A percentile compares a stretch with the other conserved stretches of the same genome.
phyloP scores from a whole-genome alignment of 2,329 filamentous ascomycete genomes.

The Penicillium capsulatum region DNA sequence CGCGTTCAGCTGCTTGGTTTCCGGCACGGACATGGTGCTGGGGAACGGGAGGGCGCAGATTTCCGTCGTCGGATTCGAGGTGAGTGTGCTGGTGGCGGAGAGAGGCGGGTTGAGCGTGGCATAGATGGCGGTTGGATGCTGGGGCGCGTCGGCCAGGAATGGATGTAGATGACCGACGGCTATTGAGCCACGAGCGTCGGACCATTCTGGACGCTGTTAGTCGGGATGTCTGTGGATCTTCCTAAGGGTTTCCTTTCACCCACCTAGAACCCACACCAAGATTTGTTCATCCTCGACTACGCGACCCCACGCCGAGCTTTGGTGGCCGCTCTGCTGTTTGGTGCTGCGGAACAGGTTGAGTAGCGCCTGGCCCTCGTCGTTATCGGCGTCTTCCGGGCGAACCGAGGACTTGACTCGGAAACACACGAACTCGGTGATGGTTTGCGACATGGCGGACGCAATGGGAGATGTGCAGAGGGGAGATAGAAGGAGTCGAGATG shows the following conservation, averaged over 20 bases:
- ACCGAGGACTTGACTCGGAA: slow-evolving; percentile 37
- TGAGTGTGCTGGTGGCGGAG: slow-evolving; percentile 25
- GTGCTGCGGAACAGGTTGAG: slow-evolving; percentile 26
- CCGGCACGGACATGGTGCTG: slow-evolving; percentile 26
- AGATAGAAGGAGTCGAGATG: slow-evolving; percentile 5
- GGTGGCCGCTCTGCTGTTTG: slow-evolving; percentile 34
- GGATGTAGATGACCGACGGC: slow-evolving; percentile 17
- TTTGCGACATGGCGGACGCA: slow-evolving; percentile 20
- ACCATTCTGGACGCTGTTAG: slow-evolving; percentile 28
- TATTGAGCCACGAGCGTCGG: slow-evolving; percentile 27
- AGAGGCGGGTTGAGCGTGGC: slow-evolving; percentile 30
- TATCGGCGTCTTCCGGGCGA: slow-evolving; percentile 36
- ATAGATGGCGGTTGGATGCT: slow-evolving; percentile 25
- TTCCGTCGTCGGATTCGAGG: slow-evolving; percentile 48
- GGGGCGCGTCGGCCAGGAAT: slow-evolving; percentile 23
- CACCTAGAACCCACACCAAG: slow-evolving; percentile 39
- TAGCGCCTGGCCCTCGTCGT: slow-evolving; percentile 30
- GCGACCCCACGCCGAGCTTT: slow-evolving; percentile 36
- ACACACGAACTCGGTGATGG: slow-evolving; percentile 35
- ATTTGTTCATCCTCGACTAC: slow-evolving; percentile 34
- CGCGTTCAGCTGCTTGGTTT: slow-evolving; percentile 27
- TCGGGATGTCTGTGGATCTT: neutral
- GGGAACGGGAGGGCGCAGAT: slow-evolving; percentile 45
- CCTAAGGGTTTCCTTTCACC: too few relatives aligned
- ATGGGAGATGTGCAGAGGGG: neutral